Evolutionary conservation across 306 rosid species (phyloP), one percentile per base, ranked within the genome.

Genomic region (Herpetospermum pedunculosum): DNA sequence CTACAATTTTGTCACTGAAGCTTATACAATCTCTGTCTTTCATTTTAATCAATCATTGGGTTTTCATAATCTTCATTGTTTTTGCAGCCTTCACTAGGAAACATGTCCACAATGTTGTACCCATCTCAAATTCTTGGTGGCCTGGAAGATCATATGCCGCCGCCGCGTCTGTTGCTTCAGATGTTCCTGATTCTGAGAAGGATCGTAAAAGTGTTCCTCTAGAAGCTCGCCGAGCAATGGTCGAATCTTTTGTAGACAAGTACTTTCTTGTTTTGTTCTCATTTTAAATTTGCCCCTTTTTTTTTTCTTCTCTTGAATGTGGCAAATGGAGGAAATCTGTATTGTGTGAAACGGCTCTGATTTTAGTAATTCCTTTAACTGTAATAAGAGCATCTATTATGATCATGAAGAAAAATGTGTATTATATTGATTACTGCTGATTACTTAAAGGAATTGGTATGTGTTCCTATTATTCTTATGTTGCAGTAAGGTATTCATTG

Each of bases 191-290:
- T 19, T 38, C 58, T 23, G 57, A 46, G 58, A 70, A 70, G 32
- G 58, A 9, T 28, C 43, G 74, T 44, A 70, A 46, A 46, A 9
- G 26, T 1, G 57, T 70, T 49, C 15, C 74, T 46, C 4, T 4
- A 70, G 43, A 70, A 37, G 58, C 6, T 14, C 58, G 74, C 9
- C 54, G 57, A 46, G 74, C 74, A 19, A 25, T 70, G 26, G 40
- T 70, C 16, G 26, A 70, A 70, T 70, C 74, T 70, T 70, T 70
- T 26, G 74, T 70, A 15, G 28, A 70, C 55, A 70, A 70, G 74
- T 70, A 70, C 18, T 48, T 46, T 46, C 50, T 65, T 65, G 15
- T 40, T 65, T 38, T 58, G 0, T 16, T 40, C 47, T 63, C 70
- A 4, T 57, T 57, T 14, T 4, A 26, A 57, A 25, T 57, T 57